A percentile compares a stretch with the other conserved stretches of the same genome.
phyloP scores from a whole-genome alignment of 2,329 filamentous ascomycete species.

The Curvularia hawaiiensis region DNA sequence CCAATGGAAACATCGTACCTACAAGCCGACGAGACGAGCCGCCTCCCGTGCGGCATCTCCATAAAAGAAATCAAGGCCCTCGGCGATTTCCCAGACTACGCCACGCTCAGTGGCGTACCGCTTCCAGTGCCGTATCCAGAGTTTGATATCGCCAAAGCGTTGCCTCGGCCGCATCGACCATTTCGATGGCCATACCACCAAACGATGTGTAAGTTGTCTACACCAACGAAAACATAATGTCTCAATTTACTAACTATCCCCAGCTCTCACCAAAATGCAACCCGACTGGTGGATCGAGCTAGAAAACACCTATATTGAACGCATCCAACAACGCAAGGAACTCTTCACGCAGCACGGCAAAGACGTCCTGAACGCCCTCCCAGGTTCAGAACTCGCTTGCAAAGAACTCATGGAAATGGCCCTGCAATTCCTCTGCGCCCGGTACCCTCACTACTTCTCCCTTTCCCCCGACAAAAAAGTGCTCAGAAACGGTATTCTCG shows the following conservation, averaged over 20 bases:
- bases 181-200: slow-evolving; percentile 87
- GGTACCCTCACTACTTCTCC: slow-evolving; percentile 78
- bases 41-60: slow-evolving; percentile 72
- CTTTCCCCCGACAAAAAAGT: slow-evolving; percentile 57
- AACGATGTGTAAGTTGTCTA: slow-evolving; percentile 75
- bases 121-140: slow-evolving; percentile 66
- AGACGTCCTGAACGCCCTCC: slow-evolving; percentile 69
- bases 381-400: slow-evolving; percentile 77
- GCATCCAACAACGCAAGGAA: slow-evolving; percentile 70
- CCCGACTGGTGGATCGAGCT: slow-evolving; percentile 90
- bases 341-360: slow-evolving; percentile 68
- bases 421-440: slow-evolving; percentile 75
- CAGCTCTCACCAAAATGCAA: slow-evolving; percentile 79
- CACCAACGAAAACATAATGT: slow-evolving; percentile 3
- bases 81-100: slow-evolving; percentile 81
- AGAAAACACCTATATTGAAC: slow-evolving; percentile 70
- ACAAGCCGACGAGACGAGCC: slow-evolving; percentile 45
- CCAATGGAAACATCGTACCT: slow-evolving; percentile 35
- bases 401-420: slow-evolving; percentile 90
- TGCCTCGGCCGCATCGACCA: slow-evolving; percentile 77
- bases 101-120: slow-evolving; percentile 74
- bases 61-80: slow-evolving; percentile 70
- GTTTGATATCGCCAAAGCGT: slow-evolving; percentile 72
- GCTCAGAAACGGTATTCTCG: slow-evolving; percentile 72
- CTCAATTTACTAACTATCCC: slow-evolving; percentile 3